Base-by-base conservation (phyloP, 192 early-diverging fungal genomes). In the Entophlyctis helioformis region DNA sequence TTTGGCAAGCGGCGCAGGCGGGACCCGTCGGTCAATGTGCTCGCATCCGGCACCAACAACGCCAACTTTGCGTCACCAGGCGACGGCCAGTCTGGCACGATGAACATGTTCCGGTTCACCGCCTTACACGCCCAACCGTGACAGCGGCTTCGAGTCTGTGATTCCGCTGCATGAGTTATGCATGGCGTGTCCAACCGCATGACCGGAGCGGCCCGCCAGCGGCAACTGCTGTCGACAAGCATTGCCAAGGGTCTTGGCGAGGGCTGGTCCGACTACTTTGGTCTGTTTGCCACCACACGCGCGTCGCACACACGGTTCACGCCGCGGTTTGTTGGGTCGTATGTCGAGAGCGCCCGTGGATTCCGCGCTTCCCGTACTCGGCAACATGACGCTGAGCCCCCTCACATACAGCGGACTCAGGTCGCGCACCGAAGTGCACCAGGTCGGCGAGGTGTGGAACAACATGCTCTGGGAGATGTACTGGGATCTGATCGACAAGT, bases 241-340 rank as follows among this genome's bases (percentile, higher is more conserved):
- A 74, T 76, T 53, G 31, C 74, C 11, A 73, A 73, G 34, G 79
- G 79, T 22, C 74, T 81, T 72, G 79, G 75, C 39, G 75, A 83
- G 55, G 80, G 80, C 44, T 80, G 74, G 74, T 58, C 61, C 28
- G 80, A 83, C 56, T 48, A 64, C 9, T 45, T 71, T 22, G 68
- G 62, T 7, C 35, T 63, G 26, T 43, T 73, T 20, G 36, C 67
- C 28, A 41, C 39, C 8, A 45, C 68, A 27, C 57, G 36, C 6
- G 38, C 47, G 20, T 48, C 48, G 28, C 38, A 53, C 54, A 73
- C 70, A 20, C 66, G 69, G 28, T 36, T 46, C 31, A 60, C 57
- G 42, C 56, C 66, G 50, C 40, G 57, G 23, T 34, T 58, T 7
- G 50, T 67, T 23, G 71, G 69, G 24, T 48, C 42, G 9, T 76